phyloP scores from a whole-genome alignment of 768 basidiomycete species.

The Punctularia strigosozonata region DNA sequence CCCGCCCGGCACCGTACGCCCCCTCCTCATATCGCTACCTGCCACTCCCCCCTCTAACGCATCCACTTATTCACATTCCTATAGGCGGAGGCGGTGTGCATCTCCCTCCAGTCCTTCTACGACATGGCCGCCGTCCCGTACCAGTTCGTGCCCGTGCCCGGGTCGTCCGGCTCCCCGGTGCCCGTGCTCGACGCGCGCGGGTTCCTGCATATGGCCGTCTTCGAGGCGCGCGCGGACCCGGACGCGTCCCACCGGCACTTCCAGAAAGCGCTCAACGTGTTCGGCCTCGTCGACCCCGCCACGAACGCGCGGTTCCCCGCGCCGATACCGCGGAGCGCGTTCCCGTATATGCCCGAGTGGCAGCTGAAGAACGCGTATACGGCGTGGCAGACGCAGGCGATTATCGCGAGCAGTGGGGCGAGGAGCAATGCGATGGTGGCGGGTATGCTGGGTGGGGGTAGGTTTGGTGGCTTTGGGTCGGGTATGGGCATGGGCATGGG shows the following conservation, averaged over 20 bases:
- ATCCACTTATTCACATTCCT: too few species aligned
- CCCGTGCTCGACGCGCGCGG: background rate
- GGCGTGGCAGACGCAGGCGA: background rate
- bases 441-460: too few species aligned
- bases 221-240: background rate
- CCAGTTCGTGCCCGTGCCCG: background rate
- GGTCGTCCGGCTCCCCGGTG: background rate
- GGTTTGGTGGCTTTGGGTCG: too few species aligned
- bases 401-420: too few species aligned
- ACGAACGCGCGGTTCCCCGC: background rate
- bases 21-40: background rate
- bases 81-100: background rate
- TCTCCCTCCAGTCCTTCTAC: background rate
- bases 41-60: background rate
- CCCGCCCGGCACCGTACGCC: background rate
- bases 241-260: background rate
- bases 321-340: background rate
- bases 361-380: background rate
- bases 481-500: too few species aligned
- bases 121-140: background rate
- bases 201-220: background rate
- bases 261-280: background rate
- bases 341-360: background rate
- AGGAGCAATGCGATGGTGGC: too few species aligned
- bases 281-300: background rate